Evolutionary conservation across 129 eudicot genomes (phyloP), one percentile per base, ranked within the genome.

Genomic region (Daucus carota): DNA sequence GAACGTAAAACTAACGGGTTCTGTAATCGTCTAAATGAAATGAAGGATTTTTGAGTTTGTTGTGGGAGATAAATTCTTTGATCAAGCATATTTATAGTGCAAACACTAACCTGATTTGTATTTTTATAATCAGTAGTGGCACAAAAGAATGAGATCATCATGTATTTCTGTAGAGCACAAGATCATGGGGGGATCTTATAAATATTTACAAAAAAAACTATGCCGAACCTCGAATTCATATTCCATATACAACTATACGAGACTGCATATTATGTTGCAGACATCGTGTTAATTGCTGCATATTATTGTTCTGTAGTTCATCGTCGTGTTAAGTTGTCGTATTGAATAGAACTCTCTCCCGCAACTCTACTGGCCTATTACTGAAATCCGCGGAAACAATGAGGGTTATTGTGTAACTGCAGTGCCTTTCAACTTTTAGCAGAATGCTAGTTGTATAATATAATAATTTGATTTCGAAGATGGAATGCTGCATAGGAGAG

Each of bases 21-120:
- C 31, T n/a, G 65, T 57, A 11, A 57, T 24, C 3, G 48, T 45
- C 48, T 45, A 0, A 45, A 45, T 45, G 48, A 45, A 45, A 45
- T 14, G 20, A 62, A 62, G 33, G 34, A 15, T 34, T 24, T 33
- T 12, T 69, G 68, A 46, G n/a, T 57, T 65, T 41, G 14, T 78
- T 82, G 88, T 75, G 77, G 73, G 68, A 77, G 75, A 75, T 34
- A 63, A 63, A 63, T 63, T 24, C 14, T 22, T 29, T 63, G 38
- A 63, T 63, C 40, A 63, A 29, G 70, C 70, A 43, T 36, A 71
- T 36, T 71, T 38, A 41, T 41, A 70, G 74, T 14, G 52, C 0
- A 26, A 70, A 70, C 41, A n/a, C n/a, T 38, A n/a, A 13, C 8
- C 42, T 12, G 8, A 33, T 70, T 12, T 22, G 74, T 12, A 38